Conservation (phyloP, 2,329 filamentous ascomycete genomes). For the Periglandula ipomoeae region DNA sequence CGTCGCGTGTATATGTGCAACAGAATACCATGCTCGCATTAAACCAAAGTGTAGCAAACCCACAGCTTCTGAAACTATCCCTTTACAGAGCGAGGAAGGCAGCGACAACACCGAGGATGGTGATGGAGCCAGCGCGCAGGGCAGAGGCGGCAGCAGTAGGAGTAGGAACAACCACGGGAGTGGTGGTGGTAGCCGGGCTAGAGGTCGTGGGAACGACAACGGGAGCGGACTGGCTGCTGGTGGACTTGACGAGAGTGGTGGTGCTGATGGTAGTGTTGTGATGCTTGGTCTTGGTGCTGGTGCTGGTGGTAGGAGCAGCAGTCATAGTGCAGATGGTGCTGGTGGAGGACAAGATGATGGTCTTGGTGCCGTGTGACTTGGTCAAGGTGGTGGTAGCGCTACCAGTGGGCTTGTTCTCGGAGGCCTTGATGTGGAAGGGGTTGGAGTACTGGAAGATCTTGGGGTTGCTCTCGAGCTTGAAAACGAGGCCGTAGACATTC, state of each 20-base stretch:
- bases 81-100: constrained; percentile 35
- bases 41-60: background rate
- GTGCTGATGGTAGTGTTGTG: constrained; percentile 8
- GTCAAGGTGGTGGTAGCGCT: constrained; percentile 18
- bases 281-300: background rate
- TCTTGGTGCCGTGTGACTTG: constrained; percentile 21
- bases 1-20: constrained; percentile 1
- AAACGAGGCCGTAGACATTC: constrained; percentile 48
- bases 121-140: constrained; percentile 28
- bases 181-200: constrained; percentile 5
- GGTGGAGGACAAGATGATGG: constrained; percentile 18
- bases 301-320: background rate
- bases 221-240: constrained; percentile 6
- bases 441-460: constrained; percentile 51
- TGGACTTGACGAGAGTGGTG: constrained; percentile 15
- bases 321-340: constrained; percentile 10
- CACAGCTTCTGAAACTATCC: background rate
- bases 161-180: background rate
- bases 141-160: constrained; percentile 16
- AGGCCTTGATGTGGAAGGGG: constrained; percentile 44
- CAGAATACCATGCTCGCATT: background rate
- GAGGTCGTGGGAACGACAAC: constrained; percentile 11
- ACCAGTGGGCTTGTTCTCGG: constrained; percentile 17
- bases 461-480: constrained; percentile 39
- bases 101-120: constrained; percentile 29